Percentiles rank a stretch among this genome's conserved stretches.
phyloP scores from a whole-genome alignment of 176 grass and related monocot genomes.

The Poa annua region DNA sequence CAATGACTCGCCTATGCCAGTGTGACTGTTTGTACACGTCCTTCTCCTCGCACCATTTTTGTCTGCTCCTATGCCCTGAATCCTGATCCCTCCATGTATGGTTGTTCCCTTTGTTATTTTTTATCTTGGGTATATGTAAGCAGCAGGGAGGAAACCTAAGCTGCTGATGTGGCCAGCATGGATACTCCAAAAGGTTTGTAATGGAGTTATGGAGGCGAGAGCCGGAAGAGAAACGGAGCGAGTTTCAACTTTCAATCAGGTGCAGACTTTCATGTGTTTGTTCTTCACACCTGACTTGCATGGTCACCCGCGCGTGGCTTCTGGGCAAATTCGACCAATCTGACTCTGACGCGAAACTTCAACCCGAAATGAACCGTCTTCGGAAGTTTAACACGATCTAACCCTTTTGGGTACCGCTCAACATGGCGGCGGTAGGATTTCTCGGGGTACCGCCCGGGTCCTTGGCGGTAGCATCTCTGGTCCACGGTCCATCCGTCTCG shows the following conservation, averaged over 20 bases:
- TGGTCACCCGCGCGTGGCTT: neutral
- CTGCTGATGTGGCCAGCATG: constrained; percentile 5
- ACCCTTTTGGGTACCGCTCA: too few species aligned
- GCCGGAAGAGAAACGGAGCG: too few species aligned
- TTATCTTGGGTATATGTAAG: constrained; percentile 18
- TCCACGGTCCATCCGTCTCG: too few species aligned
- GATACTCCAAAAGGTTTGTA: neutral
- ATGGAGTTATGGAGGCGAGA: too few species aligned
- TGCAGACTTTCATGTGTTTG: constrained; percentile 7
- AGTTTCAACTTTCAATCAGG: neutral
- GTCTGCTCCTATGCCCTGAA: neutral
- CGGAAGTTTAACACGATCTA: too few species aligned
- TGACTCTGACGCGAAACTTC: too few species aligned
- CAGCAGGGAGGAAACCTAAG: neutral
- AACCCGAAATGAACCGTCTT: too few species aligned
- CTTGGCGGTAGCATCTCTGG: too few species aligned
- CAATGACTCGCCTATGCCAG: neutral
- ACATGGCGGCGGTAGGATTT: too few species aligned
- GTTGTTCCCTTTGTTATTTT: constrained; percentile 1
- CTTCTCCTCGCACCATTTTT: neutral
- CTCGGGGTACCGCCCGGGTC: too few species aligned
- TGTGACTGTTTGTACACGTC: neutral
- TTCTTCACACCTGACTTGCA: neutral
- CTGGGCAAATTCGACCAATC: too few species aligned
- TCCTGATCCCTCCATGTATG: neutral